Evolutionary conservation across 495 filamentous ascomycete genomes (phyloP).

Genomic region (Chaetomium cochliodes): DNA sequence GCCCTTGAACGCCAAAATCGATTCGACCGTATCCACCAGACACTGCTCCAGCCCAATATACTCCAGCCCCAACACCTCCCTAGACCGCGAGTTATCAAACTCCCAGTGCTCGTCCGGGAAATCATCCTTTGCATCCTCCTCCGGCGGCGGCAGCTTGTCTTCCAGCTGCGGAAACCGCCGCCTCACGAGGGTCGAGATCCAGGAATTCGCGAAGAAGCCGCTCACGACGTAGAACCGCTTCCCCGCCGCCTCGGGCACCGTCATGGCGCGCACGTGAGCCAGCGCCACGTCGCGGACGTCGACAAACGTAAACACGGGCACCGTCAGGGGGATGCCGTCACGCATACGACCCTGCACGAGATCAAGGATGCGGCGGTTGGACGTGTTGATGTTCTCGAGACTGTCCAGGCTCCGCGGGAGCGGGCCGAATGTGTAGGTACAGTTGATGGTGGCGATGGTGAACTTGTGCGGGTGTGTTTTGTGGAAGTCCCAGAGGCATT

Average conservation of each 20-base stretch:
- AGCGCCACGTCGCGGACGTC: conserved; percentile 52
- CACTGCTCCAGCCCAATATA: conserved; percentile 41
- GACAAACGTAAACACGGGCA: conserved; percentile 49
- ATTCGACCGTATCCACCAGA: conserved; percentile 42
- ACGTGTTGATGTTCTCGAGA: conserved; percentile 43
- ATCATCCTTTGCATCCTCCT: conserved; percentile 33
- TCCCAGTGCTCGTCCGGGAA: conserved; percentile 40
- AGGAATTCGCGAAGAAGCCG: conserved; percentile 44
- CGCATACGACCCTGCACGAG: conserved; percentile 38
- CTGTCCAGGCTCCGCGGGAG: conserved; percentile 37
- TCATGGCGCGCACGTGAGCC: conserved; percentile 44
- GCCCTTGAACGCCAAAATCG: conserved; percentile 27
- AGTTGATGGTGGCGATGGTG: conserved; percentile 46
- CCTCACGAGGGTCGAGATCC: conserved; percentile 38
- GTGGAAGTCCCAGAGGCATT: conserved; percentile 47
- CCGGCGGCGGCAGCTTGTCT: conserved; percentile 30
- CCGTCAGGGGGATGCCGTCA: conserved; percentile 34
- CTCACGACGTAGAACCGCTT: conserved; percentile 48
- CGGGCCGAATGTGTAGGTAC: conserved; percentile 48
- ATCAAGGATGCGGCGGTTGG: conserved; percentile 48
- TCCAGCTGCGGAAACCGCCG: conserved; percentile 29
- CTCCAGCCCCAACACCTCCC: conserved; percentile 39
- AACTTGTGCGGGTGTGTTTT: conserved; percentile 36
- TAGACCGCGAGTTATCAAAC: conserved; percentile 40
- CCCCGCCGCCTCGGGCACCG: conserved; percentile 39